Percentiles rank a stretch among this genome's conserved stretches.
These are phyloP conservation scores for Nepenthes gracilis DNA, from an alignment of 148 eudicot genomes.

Conservation along the genomic window DNA sequence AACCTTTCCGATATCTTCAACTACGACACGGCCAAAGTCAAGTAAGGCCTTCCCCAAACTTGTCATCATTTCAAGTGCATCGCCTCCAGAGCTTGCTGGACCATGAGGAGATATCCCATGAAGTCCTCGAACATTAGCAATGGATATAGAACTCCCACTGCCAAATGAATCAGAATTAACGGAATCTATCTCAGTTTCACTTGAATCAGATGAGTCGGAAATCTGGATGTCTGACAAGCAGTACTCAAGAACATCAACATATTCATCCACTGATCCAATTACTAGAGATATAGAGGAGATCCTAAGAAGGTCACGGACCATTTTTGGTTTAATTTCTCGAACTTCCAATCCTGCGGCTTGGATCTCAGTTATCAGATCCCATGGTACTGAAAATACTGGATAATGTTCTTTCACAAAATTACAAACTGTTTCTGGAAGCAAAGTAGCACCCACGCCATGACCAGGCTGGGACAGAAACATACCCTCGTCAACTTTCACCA, in stretches of 20 bases:
- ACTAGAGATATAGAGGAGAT: conserved; percentile 56
- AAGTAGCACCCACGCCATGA: conserved; percentile 54
- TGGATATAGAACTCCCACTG: conserved; percentile 30
- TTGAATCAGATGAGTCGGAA: conserved; percentile 21
- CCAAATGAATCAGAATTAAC: conserved; percentile 13
- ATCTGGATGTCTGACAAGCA: conserved; percentile 80
- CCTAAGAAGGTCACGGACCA: conserved; percentile 96
- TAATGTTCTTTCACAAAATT: conserved; percentile 95
- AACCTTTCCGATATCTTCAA: conserved; percentile 82
- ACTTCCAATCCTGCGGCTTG: conserved; percentile 70
- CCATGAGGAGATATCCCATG: conserved; percentile 37
- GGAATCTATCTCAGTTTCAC: conserved; percentile 19
- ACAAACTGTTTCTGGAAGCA: conserved; percentile 91
- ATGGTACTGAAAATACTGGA: conserved; percentile 97
- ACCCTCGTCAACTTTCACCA: conserved; percentile 88
- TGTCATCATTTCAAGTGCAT: conserved; percentile 84
- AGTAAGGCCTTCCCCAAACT: conserved; percentile 80
- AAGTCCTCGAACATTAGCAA: conserved; percentile 38
- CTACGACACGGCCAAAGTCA: conserved; percentile 94
- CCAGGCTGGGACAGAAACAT: conserved; percentile 98
- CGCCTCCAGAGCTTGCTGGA: conserved; percentile 66
- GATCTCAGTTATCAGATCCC: conserved; percentile 92
- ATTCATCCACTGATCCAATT: conserved; percentile 65
- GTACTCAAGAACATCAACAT: conserved; percentile 89
- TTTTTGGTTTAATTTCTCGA: conserved; percentile 92